Evolutionary conservation across 768 basidiomycete species (phyloP).

Genomic region (Amanita brunnescens): DNA sequence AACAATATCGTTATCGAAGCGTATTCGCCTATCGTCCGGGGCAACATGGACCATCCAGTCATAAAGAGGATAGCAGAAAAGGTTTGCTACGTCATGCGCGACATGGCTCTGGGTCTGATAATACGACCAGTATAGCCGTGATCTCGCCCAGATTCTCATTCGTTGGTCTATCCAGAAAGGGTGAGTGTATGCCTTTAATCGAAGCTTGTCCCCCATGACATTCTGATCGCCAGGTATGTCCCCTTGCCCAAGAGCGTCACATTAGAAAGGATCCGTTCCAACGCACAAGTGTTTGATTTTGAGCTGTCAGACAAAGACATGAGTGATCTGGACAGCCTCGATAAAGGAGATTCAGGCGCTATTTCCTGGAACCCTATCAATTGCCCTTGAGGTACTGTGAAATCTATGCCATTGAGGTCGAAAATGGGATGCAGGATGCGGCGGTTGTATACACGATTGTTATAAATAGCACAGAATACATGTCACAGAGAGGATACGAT

Average conservation of each 20-base stretch:
- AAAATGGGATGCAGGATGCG: neutral
- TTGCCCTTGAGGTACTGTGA: constrained; percentile 22
- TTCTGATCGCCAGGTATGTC: constrained; percentile 44
- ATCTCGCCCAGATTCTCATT: constrained; percentile 73
- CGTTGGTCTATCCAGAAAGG: constrained; percentile 87
- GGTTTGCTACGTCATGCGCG: constrained; percentile 27
- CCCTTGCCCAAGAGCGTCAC: constrained; percentile 80
- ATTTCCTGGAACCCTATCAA: constrained; percentile 83
- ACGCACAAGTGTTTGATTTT: constrained; percentile 71
- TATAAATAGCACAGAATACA: constrained; percentile 7
- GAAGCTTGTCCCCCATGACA: neutral
- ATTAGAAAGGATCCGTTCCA: constrained; percentile 60
- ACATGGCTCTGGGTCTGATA: neutral
- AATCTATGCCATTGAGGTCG: neutral
- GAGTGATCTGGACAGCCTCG: constrained; percentile 53
- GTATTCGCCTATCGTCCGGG: constrained; percentile 69
- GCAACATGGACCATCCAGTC: constrained; percentile 43
- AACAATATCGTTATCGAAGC: constrained; percentile 61
- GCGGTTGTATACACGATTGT: neutral
- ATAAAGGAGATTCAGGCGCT: constrained; percentile 64
- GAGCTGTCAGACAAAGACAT: constrained; percentile 60
- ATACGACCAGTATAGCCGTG: constrained; percentile 39
- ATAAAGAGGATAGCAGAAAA: constrained; percentile 50
- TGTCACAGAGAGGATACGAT: neutral
- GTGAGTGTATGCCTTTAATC: constrained; percentile 28